Evolutionary conservation across 805 yeast genomes (phyloP), one percentile per base, ranked within the genome.

Genomic region (Isabelozyma pseudorhagii): DNA sequence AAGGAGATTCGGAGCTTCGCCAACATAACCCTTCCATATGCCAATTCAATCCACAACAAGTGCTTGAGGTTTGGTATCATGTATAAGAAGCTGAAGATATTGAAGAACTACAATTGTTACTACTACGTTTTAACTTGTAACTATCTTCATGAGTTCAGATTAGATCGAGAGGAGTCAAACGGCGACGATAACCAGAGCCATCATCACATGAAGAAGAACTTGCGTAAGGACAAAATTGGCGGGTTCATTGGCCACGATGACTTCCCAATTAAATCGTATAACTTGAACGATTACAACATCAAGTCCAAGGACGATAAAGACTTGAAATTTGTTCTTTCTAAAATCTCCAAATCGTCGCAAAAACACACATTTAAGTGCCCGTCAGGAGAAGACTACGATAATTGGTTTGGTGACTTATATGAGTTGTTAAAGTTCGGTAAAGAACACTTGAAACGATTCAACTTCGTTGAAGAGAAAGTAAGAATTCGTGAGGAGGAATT

Each of bases 381-480:
- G 52, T 71, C 69, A 27, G 63, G 56, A 13, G 70, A 65, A 36
- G 80, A 80, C 46, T 77, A 77, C 46, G 60, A 59, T 25, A 74
- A 72, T 54, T 85, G 89, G 89, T 65, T 71, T 36, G 75, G 72
- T 28, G 86, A 83, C 59, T 63, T 85, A 42, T 66, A 69, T 29
- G 84, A 82, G 52, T 66, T 84, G 54, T 71, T 79, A 31, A 69
- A 73, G 44, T 80, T 75, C 54, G 72, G 73, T 18, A 63, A 67
- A 47, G 59, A 66, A 38, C 79, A 81, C 41, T 60, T 69, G 36
- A 78, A 77, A 34, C 76, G 90, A 64, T 79, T 81, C 52, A 68
- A 67, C 45, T 74, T 66, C 60, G 78, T 70, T 36, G 78, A 70
- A 58, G 70, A 69, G 21, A 77, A 75, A 53, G 67, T 77, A 52